These are phyloP conservation scores for Ceratobasidium sp. DNA, from an alignment of 1,284 basidiomycete genomes.

Conservation along the genomic window DNA sequence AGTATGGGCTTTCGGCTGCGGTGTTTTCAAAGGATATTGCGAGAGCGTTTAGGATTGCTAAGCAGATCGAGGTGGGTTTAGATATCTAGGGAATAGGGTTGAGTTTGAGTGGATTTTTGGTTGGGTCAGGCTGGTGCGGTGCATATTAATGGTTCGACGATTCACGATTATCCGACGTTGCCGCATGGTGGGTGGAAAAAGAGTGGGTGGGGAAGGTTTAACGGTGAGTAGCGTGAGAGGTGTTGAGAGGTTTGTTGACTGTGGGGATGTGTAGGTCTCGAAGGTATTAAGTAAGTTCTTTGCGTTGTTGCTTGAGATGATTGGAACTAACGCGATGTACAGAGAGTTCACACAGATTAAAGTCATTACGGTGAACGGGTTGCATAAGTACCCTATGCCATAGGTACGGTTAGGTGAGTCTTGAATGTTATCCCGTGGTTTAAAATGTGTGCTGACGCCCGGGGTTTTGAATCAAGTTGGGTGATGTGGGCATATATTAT, in stretches of 20 bases:
- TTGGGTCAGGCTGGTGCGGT: constrained; percentile 48
- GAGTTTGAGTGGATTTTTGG: neutral
- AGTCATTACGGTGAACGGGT: constrained; percentile 50
- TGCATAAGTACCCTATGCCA: constrained; percentile 48
- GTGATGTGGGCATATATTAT: no score
- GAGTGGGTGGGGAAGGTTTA: constrained; percentile 51
- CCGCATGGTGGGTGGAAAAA: constrained; percentile 52
- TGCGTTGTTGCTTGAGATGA: no score
- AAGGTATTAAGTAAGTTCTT: constrained; percentile 39
- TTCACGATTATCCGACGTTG: constrained; percentile 47
- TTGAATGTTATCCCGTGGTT: neutral
- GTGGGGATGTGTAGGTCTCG: constrained; percentile 1
- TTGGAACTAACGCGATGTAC: neutral
- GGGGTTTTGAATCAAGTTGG: no score
- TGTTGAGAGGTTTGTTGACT: neutral
- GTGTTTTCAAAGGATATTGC: constrained; percentile 56
- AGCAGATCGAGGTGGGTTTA: constrained; percentile 50
- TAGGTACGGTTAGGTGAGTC: neutral
- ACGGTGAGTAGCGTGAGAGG: constrained; percentile 32
- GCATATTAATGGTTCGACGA: constrained; percentile 53
- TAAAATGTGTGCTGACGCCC: no score
- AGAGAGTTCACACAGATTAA: constrained; percentile 52
- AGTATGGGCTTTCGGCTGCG: constrained; percentile 57
- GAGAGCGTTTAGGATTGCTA: constrained; percentile 55
- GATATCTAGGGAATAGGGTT: no score